Base-by-base conservation (phyloP, 2,329 filamentous ascomycete genomes). In the Scedosporium minutisporum region DNA sequence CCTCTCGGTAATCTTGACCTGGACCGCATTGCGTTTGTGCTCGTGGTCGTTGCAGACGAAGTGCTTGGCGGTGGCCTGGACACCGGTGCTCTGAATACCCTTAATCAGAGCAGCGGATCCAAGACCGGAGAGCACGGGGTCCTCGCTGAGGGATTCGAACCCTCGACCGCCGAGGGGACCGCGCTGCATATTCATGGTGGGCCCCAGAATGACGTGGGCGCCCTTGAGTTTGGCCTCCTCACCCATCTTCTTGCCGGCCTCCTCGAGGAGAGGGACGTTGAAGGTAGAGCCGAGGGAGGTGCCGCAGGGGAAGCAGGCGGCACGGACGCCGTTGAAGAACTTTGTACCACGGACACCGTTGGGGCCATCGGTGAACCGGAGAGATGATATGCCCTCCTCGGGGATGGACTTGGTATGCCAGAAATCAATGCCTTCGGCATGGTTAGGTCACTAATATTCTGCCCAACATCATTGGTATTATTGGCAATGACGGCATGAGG, bases 261-360 rank as follows among this genome's bases (percentile, higher is more conserved):
- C 73, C 57, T 80, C 74, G 1, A 85, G 75, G 9, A 86, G 77
- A 5, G 77, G 71, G 33, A 74, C 72, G 70, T 87, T 84, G 69
- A 82, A 87, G 25, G 83, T 86, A 4, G 84, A 77, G 29, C 80
- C 84, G 5, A 87, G 75, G 1, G 76, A 80, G 0, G 82, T 84
- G 23, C 82, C 82, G 65, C 83, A 85, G 10, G 84, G 83, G 66
- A 87, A 81, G 67, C 83, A 86, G n/a, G 83, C 83, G 1, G 84
- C 81, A 25, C 77, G 78, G 38, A 80, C 74, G 61, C 86, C 84
- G 66, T 86, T 83, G 74, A 89, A 89, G 77, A 88, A 89, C 67
- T 82, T 84, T 57, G 82, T 85, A 60, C 87, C 87, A 66, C 87
- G 79, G 41, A 87, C 82, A 60, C 87, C 87, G 70, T 89, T 89